phyloP scores from a whole-genome alignment of 2,329 filamentous ascomycete species.

The Ophiostoma fasciatum region DNA sequence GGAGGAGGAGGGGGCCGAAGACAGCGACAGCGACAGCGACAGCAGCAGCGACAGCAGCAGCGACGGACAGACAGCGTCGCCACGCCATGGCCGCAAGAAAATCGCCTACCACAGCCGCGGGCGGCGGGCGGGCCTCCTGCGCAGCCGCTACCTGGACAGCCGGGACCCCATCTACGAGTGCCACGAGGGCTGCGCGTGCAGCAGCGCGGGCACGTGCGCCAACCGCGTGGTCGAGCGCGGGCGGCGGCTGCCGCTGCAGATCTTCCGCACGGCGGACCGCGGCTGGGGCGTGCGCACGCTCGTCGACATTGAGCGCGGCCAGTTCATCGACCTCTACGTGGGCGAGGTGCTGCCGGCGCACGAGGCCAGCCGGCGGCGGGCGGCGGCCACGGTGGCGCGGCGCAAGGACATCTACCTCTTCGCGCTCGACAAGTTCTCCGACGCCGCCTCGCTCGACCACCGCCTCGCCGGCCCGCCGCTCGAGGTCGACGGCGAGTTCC shows the following conservation, averaged over 20 bases:
- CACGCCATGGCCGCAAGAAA: slow-evolving; percentile 18
- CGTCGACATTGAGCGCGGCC: slow-evolving; percentile 50
- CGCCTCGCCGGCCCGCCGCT: slow-evolving; percentile 40
- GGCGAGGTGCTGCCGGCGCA: slow-evolving; percentile 51
- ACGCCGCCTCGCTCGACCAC: slow-evolving; percentile 38
- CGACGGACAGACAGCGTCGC: slow-evolving; percentile 2
- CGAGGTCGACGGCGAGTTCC: slow-evolving; percentile 57
- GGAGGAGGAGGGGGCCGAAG: slow-evolving; percentile 28
- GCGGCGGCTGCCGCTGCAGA: slow-evolving; percentile 53
- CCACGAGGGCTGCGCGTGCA: slow-evolving; percentile 54
- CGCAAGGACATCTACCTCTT: slow-evolving; percentile 71
- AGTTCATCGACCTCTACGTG: slow-evolving; percentile 69
- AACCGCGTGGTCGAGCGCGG: slow-evolving; percentile 67
- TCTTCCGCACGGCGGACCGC: slow-evolving; percentile 57
- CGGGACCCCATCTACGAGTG: slow-evolving; percentile 65
- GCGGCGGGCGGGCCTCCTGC: slow-evolving; percentile 34
- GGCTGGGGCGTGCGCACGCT: slow-evolving; percentile 65
- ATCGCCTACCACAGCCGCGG: slow-evolving; percentile 53
- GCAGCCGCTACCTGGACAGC: slow-evolving; percentile 35
- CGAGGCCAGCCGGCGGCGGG: slow-evolving; percentile 52
- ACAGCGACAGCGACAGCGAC: slow-evolving; percentile 17
- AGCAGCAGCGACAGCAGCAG: slow-evolving; percentile 28
- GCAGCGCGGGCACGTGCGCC: slow-evolving; percentile 32
- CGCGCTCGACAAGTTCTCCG: slow-evolving; percentile 64
- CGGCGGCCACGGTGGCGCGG: slow-evolving; percentile 35